phyloP scores from a whole-genome alignment of 1,139 yeast genomes.

The Ashbya aceris region DNA sequence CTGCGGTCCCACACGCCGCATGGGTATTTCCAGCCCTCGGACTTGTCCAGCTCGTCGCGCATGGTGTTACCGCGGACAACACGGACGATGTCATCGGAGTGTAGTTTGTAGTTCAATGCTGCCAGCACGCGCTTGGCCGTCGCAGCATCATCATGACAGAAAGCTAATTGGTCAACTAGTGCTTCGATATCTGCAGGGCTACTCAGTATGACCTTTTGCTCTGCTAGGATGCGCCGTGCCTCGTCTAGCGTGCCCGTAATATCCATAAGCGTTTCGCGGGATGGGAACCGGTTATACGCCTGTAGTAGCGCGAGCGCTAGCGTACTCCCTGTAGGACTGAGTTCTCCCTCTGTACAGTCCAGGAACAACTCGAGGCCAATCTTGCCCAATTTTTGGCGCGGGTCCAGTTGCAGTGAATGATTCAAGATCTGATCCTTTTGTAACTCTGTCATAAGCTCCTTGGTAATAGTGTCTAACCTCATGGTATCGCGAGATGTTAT shows the following conservation, averaged over 20 bases:
- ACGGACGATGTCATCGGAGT: conserved; percentile 24
- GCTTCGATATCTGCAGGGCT: conserved; percentile 13
- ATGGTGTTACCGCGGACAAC: conserved; percentile 22
- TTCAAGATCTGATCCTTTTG: conserved; percentile 15
- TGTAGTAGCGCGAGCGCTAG: conserved; percentile 15
- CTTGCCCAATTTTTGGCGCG: conserved; percentile 16
- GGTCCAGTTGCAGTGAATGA: conserved; percentile 6
- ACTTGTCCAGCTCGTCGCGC: conserved; percentile 21
- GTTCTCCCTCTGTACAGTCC: conserved; percentile 15
- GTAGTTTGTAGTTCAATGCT: conserved; percentile 20
- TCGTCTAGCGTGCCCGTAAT: conserved; percentile 6
- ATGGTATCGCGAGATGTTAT: conserved; percentile 17
- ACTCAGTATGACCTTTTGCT: conserved; percentile 12
- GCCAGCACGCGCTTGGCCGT: conserved; percentile 15
- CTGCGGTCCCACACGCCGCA: conserved; percentile 22
- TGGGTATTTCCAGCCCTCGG: conserved; percentile 26
- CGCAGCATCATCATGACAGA: conserved; percentile 11
- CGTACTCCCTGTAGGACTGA: conserved; percentile 17
- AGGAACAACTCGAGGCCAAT: conserved; percentile 23
- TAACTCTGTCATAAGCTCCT: conserved; percentile 16
- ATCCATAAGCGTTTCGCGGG: conserved; percentile 9
- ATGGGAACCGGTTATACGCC: conserved; percentile 15
- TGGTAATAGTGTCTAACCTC: conserved; percentile 15
- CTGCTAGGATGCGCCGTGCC: conserved; percentile 13
- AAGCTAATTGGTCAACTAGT: conserved; percentile 14